phyloP scores from a whole-genome alignment of 2,329 filamentous ascomycete genomes.

The Sporothrix sp. region DNA sequence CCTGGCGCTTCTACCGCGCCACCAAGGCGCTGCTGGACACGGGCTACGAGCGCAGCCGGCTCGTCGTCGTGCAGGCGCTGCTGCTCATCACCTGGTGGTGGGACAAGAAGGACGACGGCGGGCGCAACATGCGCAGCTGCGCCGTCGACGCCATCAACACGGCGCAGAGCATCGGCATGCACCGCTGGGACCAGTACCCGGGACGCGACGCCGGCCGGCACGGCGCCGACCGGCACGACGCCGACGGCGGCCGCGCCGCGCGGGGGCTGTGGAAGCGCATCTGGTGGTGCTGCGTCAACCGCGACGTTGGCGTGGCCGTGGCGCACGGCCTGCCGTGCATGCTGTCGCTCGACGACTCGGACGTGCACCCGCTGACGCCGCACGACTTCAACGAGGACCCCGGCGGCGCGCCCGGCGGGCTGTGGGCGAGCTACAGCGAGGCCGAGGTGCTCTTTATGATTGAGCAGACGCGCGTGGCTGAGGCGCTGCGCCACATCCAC shows the following conservation, averaged over 20 bases:
- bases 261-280: conserved; percentile 14
- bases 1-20: conserved; percentile 14
- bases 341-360: conserved; percentile 12
- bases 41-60: conserved; percentile 13
- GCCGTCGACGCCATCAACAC: conserved; percentile 16
- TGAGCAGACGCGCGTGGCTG: conserved; percentile 6
- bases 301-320: conserved; percentile 13
- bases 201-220: neutral
- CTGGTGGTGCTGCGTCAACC: conserved; percentile 17
- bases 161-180: conserved; percentile 17
- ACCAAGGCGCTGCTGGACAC: conserved; percentile 15
- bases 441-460: conserved; percentile 11
- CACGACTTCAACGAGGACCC: conserved; percentile 15
- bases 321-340: conserved; percentile 15
- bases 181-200: conserved; percentile 13
- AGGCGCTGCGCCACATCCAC: conserved; percentile 7
- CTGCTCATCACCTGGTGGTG: conserved; percentile 17
- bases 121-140: conserved; percentile 15
- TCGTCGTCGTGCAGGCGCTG: conserved; percentile 12
- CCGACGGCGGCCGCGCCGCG: neutral
- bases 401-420: neutral
- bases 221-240: neutral
- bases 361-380: conserved; percentile 12
- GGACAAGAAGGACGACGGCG: conserved; percentile 17
- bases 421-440: conserved; percentile 6